A percentile compares a stretch with the other conserved stretches of the same genome.
Conservation (phyloP, 2,329 filamentous ascomycete species). For the Cladosporium velox region DNA sequence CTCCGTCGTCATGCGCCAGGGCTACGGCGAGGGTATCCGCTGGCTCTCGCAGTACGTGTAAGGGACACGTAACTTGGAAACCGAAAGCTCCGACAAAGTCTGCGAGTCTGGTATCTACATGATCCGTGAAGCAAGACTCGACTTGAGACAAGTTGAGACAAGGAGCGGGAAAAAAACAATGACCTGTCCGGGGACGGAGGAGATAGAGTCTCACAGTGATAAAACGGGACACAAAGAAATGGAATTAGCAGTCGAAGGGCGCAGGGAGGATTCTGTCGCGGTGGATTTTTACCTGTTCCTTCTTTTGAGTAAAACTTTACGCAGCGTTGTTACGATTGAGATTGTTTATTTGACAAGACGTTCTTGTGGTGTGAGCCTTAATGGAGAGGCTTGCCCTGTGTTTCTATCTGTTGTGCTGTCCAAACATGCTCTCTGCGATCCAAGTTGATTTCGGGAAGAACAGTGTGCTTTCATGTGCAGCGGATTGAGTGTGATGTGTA, state of each 20-base stretch:
- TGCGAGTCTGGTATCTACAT: background rate
- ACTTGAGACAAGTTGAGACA: background rate
- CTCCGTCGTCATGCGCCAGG: conserved; percentile 97
- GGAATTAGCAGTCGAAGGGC: conserved; percentile 4
- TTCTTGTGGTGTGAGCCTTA: background rate
- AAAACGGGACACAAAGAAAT: conserved; percentile 2
- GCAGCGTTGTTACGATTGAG: conserved; percentile 20
- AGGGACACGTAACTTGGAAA: conserved; percentile 27
- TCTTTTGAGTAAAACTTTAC: conserved; percentile 17
- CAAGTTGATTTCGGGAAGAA: no score
- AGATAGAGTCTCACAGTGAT: conserved; percentile 6
- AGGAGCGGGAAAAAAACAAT: background rate
- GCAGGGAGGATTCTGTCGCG: background rate
- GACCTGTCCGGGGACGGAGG: background rate
- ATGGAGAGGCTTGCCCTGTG: background rate
- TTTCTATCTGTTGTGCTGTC: background rate
- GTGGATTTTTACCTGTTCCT: conserved; percentile 2
- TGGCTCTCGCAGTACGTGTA: conserved; percentile 91
- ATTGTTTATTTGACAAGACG: background rate
- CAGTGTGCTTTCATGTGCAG: background rate
- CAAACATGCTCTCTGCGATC: background rate
- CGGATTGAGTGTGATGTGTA: background rate
- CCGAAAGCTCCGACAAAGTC: background rate
- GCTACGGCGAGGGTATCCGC: conserved; percentile 83
- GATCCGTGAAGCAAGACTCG: background rate